Percentiles rank a stretch among this genome's conserved stretches.
These are phyloP conservation scores for Trichoderma lentiforme DNA, from an alignment of 2,329 filamentous ascomycete genomes.

Conservation along the genomic window DNA sequence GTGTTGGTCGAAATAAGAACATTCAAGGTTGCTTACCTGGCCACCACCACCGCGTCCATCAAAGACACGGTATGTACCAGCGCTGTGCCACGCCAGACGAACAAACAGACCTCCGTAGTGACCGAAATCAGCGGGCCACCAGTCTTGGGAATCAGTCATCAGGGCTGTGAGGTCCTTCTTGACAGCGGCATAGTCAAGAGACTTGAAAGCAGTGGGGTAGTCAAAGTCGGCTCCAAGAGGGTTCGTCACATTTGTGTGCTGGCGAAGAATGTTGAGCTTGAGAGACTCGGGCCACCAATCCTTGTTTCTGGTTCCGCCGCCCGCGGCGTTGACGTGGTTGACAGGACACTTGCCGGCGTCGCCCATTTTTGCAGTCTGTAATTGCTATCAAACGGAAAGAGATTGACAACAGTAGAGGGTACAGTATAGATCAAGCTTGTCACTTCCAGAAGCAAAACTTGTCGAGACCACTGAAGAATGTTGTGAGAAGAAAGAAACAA, in stretches of 20 bases:
- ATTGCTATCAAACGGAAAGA: not conserved
- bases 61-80: conserved; percentile 64
- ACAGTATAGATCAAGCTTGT: not conserved
- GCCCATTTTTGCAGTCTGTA: not conserved
- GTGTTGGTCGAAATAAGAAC: not conserved
- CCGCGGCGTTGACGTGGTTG: conserved; percentile 42
- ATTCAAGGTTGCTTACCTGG: conserved; percentile 34
- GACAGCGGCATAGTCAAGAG: conserved; percentile 54
- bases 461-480: not conserved
- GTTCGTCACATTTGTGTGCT: conserved; percentile 62
- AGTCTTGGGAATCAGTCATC: conserved; percentile 77
- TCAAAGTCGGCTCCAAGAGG: conserved; percentile 65
- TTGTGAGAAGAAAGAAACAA: not conserved
- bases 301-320: conserved; percentile 63
- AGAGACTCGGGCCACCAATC: conserved; percentile 75
- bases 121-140: conserved; percentile 79
- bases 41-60: conserved; percentile 75
- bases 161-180: conserved; percentile 67
- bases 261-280: conserved; percentile 68
- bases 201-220: conserved; percentile 70
- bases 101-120: conserved; percentile 80
- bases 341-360: conserved; percentile 33
- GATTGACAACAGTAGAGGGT: not conserved
- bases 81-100: conserved; percentile 77
- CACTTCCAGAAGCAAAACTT: not conserved